Base-by-base conservation (phyloP, 768 basidiomycete genomes). In the Lyophyllum semitale region DNA sequence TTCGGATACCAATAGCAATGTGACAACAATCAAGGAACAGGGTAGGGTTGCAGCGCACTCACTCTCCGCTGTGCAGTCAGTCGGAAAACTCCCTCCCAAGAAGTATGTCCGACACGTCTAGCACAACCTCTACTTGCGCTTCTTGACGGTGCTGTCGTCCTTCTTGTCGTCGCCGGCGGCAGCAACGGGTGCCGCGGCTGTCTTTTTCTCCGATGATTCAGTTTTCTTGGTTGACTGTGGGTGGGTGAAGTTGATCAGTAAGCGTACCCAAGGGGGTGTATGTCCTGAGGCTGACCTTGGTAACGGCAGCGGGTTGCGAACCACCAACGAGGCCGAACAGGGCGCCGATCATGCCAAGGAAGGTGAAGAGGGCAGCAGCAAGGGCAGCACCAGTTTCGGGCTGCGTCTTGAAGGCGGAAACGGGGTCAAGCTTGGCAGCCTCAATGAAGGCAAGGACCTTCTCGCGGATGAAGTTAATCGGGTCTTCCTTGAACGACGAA, bases 371-470 rank as follows among this genome's bases (percentile, higher is more conserved):
- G 46, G 84, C 85, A 59, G 84, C 88, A 56, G 77, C 78, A 61
- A 98, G 79, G 58, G 85, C 91, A 43, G 80, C 88, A 63, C 87
- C 93, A 48, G 91, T 91, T 73, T 95, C 89, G 44, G 95, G 95
- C 67, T 95, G 86, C 35, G 88, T 77, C 79, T 89, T 91, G 81
- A 98, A 81, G 38, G 97, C 95, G 23, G 72, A 71, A 49, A 93
- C 65, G 25, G 93, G 95, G 71, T 96, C 86, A 43, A 80, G 69
- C 68, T 85, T 85, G 60, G 84, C 89, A 55, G 84, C 76, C 46
- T 91, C 89, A 59, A 95, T 72, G 82, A 99, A 99, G 49, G 79
- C 77, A 65, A 88, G 78, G 43, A 88, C 82, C 75, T 88, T 88
- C 63, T 78, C 74, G 68, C 93, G 91, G 66, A 94, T 79, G 77